Evolutionary conservation across 352 stramenopile species (phyloP), one percentile per base, ranked within the genome.

Genomic region (Phytophthora rubi): DNA sequence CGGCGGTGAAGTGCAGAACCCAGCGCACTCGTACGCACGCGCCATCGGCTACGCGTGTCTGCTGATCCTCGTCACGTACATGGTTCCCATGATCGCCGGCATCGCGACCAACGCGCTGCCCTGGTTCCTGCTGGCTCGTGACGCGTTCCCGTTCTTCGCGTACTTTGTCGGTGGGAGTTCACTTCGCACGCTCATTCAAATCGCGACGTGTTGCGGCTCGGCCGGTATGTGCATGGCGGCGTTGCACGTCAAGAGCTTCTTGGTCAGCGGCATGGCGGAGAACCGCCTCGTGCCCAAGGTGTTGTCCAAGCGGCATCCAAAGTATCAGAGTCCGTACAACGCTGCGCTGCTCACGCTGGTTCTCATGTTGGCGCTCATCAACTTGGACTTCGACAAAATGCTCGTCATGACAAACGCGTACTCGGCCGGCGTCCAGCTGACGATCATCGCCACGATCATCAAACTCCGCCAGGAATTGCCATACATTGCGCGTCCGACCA

Each of bases 381-480:
- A 60, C 33, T 28, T 90, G 44, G 83, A 89, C 53, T 95, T 94
- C 55, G 66, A 94, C 28, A 77, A 81, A 47, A 77, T 97, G 49
- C 58, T 98, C 5, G 79, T 88, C 15, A 85, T 98, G 71, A 83
- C 97, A 16, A 98, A 98, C 74, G 89, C 96, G 7, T 95, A 97
- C 62, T 97, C 96, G 47, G 83, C 86, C 13, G 76, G 89, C 18
- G 74, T 89, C 13, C 76, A 98, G 47, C 45, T 98, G 4, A 68
- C 98, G 33, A 94, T 98, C 61, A 97, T 98, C 66, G 78, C 74
- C 12, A 86, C 96, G 0, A 91, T 96, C 75, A 80, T 98, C 53
- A 88, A 94, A 32, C 77, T 99, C 7, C 88, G 96, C 4, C 62
- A 87, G 6, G 83, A 77, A 49, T 61, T 89, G 53, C 83, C 84